Evolutionary conservation across 495 filamentous ascomycete genomes (phyloP).

Genomic region (Aspergillus egyptiacus): DNA sequence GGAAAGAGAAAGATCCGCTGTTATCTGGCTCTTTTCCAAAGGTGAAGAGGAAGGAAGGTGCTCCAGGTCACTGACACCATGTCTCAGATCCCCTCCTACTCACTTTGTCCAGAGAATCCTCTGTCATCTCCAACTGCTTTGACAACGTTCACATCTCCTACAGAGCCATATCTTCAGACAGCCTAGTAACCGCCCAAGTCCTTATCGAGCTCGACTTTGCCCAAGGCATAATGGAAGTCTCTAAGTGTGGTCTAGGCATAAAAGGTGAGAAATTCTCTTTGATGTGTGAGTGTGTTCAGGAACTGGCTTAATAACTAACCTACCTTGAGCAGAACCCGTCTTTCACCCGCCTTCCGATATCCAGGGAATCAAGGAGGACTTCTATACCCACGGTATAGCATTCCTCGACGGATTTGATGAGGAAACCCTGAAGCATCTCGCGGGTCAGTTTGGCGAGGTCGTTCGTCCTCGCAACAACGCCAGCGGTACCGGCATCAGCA

Average conservation of each 20-base stretch:
- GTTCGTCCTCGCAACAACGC: conserved; percentile 6
- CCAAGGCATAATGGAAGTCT: not conserved
- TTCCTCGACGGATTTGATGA: conserved; percentile 11
- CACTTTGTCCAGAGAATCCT: too few relatives aligned
- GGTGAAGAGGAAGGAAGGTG: too few relatives aligned
- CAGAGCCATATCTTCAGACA: too few relatives aligned
- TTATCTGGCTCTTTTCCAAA: too few relatives aligned
- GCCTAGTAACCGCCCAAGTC: too few relatives aligned
- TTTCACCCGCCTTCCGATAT: conserved; percentile 5
- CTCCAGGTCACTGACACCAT: too few relatives aligned
- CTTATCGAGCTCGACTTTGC: not conserved
- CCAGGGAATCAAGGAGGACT: not conserved
- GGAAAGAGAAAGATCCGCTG: too few relatives aligned
- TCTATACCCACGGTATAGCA: conserved; percentile 8
- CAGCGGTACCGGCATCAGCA: conserved; percentile 8
- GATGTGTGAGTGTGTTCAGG: not conserved
- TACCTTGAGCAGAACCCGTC: not conserved
- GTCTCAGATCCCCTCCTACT: too few relatives aligned
- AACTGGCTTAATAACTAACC: not conserved
- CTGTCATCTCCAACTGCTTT: too few relatives aligned
- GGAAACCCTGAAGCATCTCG: conserved; percentile 1
- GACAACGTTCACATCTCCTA: too few relatives aligned
- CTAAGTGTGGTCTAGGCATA: conserved; percentile 5
- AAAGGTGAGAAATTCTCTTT: not conserved
- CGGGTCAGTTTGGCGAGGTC: conserved; percentile 5